Conservation (phyloP, 768 basidiomycete species). For the Lyophyllum semitale region DNA sequence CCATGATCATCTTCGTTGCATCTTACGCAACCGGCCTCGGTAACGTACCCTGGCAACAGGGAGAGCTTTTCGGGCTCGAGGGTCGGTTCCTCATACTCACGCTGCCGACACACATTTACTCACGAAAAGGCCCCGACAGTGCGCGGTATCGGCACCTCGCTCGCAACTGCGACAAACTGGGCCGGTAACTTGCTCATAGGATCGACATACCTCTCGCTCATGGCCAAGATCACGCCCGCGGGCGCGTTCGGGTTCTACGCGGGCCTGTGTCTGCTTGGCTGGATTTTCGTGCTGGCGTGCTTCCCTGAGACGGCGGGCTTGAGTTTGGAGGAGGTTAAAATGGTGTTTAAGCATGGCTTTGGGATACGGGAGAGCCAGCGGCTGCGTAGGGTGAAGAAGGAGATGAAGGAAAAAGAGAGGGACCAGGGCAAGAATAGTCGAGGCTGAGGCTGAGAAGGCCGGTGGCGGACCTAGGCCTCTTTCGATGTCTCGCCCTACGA, state of each 20-base stretch:
- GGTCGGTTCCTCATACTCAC: constrained; percentile 61
- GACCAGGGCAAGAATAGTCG: constrained; percentile 20
- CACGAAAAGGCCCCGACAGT: constrained; percentile 35
- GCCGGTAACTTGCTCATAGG: constrained; percentile 74
- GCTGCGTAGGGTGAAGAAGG: constrained; percentile 46
- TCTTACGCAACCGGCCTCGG: constrained; percentile 81
- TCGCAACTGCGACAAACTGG: constrained; percentile 81
- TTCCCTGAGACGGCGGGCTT: constrained; percentile 84
- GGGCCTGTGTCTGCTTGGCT: constrained; percentile 68
- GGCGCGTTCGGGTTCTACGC: constrained; percentile 82
- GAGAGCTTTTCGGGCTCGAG: constrained; percentile 80
- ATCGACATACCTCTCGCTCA: constrained; percentile 79
- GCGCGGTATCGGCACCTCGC: constrained; percentile 75
- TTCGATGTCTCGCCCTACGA: neutral
- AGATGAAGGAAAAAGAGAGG: constrained; percentile 37
- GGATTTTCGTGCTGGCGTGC: constrained; percentile 65
- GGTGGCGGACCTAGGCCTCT: neutral
- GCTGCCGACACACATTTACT: neutral
- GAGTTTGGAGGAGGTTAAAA: constrained; percentile 65
- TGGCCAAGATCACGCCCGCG: constrained; percentile 70
- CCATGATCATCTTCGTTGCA: constrained; percentile 85
- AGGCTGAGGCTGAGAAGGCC: constrained; percentile 1
- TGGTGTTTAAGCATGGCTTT: constrained; percentile 65
- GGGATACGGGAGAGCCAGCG: constrained; percentile 60
- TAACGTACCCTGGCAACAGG: constrained; percentile 87